phyloP scores from a whole-genome alignment of 1,139 yeast genomes.

The Taiozyma sp. region DNA sequence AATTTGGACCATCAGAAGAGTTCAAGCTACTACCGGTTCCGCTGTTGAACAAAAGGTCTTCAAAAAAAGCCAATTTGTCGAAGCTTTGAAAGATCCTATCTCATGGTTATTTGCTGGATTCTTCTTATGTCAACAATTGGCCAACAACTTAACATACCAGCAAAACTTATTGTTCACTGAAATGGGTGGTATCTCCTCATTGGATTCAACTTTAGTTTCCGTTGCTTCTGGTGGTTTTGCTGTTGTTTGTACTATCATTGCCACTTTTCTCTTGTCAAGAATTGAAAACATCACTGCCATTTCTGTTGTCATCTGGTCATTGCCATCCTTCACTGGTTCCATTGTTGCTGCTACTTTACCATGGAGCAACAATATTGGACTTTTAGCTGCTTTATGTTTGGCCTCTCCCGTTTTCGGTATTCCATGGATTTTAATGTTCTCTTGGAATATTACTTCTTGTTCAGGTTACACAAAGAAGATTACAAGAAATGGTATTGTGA shows the following conservation, averaged over 20 bases:
- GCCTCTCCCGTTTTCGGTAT: constrained; percentile 19
- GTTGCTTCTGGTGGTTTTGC: constrained; percentile 24
- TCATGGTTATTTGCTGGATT: constrained; percentile 45
- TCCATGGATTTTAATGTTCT: constrained; percentile 22
- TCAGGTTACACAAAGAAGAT: constrained; percentile 29
- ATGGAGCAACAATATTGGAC: constrained; percentile 26
- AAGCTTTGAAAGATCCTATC: constrained; percentile 39
- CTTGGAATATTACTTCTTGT: constrained; percentile 23
- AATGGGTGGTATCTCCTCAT: constrained; percentile 25
- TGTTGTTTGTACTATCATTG: neutral
- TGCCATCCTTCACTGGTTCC: constrained; percentile 20
- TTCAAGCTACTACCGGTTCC: constrained; percentile 52
- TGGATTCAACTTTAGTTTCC: constrained; percentile 25
- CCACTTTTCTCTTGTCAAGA: neutral
- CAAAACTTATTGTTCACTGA: constrained; percentile 23
- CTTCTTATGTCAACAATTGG: constrained; percentile 34
- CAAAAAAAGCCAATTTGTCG: constrained; percentile 49
- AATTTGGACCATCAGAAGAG: constrained; percentile 43
- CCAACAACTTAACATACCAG: constrained; percentile 40
- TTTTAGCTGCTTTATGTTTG: constrained; percentile 27
- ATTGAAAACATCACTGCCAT: constrained; percentile 9
- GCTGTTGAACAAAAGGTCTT: constrained; percentile 32
- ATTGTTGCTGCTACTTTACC: constrained; percentile 28
- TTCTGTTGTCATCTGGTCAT: constrained; percentile 4
- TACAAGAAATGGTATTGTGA: constrained; percentile 22